Evolutionary conservation across 116 monocot genomes (phyloP), one percentile per base, ranked within the genome.

Genomic region (Dioscorea cayenensis): DNA sequence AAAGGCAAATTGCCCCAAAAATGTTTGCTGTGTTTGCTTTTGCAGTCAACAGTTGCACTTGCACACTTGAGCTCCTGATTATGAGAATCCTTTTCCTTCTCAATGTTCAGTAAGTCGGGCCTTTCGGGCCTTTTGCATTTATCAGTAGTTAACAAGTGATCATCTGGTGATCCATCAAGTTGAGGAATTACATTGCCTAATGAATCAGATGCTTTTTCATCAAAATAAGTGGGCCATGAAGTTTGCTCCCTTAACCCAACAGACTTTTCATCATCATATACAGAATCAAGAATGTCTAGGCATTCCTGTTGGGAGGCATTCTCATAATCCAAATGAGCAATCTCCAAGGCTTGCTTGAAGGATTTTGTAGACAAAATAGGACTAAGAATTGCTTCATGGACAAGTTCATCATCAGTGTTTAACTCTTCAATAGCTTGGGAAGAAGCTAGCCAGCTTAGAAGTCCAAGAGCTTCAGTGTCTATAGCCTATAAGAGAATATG

Each of bases 211-310:
- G 28, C 20, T 36, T 35, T 28, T 11, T 63, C 23, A 21, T 70
- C 77, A 49, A 48, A 36, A 65, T 5, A 27, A 19, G 60, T 49
- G 68, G 58, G 59, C 51, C 28, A 59, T 25, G 69, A 64, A 60
- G 51, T 28, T 13, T 79, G 60, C 49, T 77, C 77, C 71, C 81
- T 76, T 10, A 60, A 49, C 28, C 14, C 70, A 21, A 81, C 85
- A 70, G 67, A 14, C 52, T 76, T 64, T 6, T 18, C 29, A 25
- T 69, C 58, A 63, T 63, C 76, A 50, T 83, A 84, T 76, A 86
- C 65, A 48, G 97, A 83, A 83, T 97, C 97, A 64, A 97, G 85
- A 76, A 97, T 97, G 70, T 97, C 97, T 63, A 90, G 86, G 64
- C 97, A 93, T 84, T 97, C 97, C 68, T 83, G 67, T 72, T 93